Evolutionary conservation across 108 stramenopile genomes (phyloP), one percentile per base, ranked within the genome.

Genomic region (Chaetoceros tenuissimus): DNA sequence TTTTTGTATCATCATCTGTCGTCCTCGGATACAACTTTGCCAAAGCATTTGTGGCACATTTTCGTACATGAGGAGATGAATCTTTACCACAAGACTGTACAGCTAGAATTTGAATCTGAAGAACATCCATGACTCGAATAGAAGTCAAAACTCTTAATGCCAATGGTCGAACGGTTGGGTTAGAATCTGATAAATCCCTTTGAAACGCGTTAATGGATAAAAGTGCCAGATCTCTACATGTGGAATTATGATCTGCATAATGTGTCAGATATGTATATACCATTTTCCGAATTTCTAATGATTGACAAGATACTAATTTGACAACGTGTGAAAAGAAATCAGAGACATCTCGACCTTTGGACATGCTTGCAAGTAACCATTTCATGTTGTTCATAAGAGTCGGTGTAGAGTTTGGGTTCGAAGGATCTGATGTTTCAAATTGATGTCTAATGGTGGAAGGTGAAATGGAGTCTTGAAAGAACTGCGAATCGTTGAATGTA

Each of bases 261-360:
- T 89, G 89, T 25, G 94, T 92, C 18, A 99, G 75, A 71, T 94
- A 99, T 69, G 96, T 97, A 79, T 98, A 99, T 3, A 97, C 96
- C 93, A 99, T 94, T 74, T 98, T 99, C 22, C 97, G 94, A 13
- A 99, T 88, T 68, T 98, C 97, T 48, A 99, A 69, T 56, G 71
- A 79, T 8, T 73, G 77, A 18, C 76, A 94, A 2, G 93, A 89
- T 24, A 98, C 97, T 48, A 97, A 72, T 59, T 93, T 92, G 57
- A 96, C 97, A 23, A 98, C 97, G 60, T 94, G 92, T 17, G 95
- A 82, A 77, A 96, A 98, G 74, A 98, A 99, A 30, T 98, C 94
- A 45, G 80, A 80, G 19, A 98, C 95, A 59, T 99, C 87, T 3
- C 94, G 75, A 1, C 92, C 94, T 70, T 97, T 96, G 76, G 84